Conservation (phyloP, 768 basidiomycete genomes). For the Lactifluus pinguis region DNA sequence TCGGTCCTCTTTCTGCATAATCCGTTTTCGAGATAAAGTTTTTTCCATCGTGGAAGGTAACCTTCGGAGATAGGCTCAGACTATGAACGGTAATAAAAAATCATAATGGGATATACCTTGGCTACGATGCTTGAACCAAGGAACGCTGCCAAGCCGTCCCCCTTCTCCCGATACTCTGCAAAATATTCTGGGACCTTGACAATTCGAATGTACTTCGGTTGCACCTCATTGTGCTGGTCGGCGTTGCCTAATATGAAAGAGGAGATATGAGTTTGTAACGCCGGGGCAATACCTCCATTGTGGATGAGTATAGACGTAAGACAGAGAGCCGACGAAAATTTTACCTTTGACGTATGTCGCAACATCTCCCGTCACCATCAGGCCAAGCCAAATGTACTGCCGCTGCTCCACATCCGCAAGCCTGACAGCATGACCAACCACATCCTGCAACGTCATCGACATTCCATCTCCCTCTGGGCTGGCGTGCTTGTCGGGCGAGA, state of each 20-base stretch:
- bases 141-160: constrained; percentile 74
- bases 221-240: constrained; percentile 61
- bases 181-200: constrained; percentile 82
- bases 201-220: constrained; percentile 54
- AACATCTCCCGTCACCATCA: constrained; percentile 75
- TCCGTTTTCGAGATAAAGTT: constrained; percentile 76
- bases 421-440: constrained; percentile 52
- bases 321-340: constrained; percentile 8
- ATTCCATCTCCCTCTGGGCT: constrained; percentile 22
- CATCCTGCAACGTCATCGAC: constrained; percentile 51
- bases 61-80: constrained; percentile 31
- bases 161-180: constrained; percentile 80
- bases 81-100: not conserved
- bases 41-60: constrained; percentile 67
- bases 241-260: constrained; percentile 51
- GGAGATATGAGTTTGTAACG: constrained; percentile 62
- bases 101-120: constrained; percentile 41
- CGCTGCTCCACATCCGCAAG: constrained; percentile 57
- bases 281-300: constrained; percentile 30
- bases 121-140: constrained; percentile 78
- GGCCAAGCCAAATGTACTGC: constrained; percentile 65
- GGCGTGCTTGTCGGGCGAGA: constrained; percentile 7
- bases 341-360: constrained; percentile 64
- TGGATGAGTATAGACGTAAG: constrained; percentile 5
- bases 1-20: constrained; percentile 64